phyloP scores from a whole-genome alignment of 2,329 filamentous ascomycete genomes.

The Paecilomyces sp. region DNA sequence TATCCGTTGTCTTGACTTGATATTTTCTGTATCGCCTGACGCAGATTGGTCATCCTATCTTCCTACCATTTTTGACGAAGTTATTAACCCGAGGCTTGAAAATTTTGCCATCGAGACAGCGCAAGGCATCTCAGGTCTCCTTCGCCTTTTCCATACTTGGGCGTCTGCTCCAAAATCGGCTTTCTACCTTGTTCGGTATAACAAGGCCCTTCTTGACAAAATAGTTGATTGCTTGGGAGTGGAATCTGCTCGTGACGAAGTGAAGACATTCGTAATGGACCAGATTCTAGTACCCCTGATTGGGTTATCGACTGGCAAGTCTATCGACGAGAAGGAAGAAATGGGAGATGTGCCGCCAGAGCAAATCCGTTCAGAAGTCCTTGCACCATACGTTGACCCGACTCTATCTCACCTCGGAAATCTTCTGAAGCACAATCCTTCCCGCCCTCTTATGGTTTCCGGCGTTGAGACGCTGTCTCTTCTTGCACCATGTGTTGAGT shows the following conservation, averaged over 20 bases:
- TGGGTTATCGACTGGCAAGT: constrained; percentile 48
- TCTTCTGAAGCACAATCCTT: constrained; percentile 51
- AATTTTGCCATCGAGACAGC: constrained; percentile 79
- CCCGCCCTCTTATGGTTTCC: constrained; percentile 69
- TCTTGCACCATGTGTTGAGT: constrained; percentile 62
- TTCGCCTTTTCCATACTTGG: constrained; percentile 78
- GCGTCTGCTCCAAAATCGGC: constrained; percentile 60
- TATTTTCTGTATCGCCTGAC: constrained; percentile 66
- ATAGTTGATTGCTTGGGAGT: constrained; percentile 66
- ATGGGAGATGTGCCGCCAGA: constrained; percentile 32
- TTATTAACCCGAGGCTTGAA: constrained; percentile 69
- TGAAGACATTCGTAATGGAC: constrained; percentile 72
- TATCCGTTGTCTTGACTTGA: constrained; percentile 72
- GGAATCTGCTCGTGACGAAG: constrained; percentile 73
- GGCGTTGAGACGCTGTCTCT: constrained; percentile 74
- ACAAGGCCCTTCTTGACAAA: constrained; percentile 55
- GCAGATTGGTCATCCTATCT: constrained; percentile 70
- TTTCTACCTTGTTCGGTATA: constrained; percentile 60
- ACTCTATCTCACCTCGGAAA: constrained; percentile 51
- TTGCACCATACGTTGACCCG: constrained; percentile 54
- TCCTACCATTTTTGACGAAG: constrained; percentile 61
- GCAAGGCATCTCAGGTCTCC: constrained; percentile 76
- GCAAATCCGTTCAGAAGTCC: constrained; percentile 27
- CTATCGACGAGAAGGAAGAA: constrained; percentile 45
- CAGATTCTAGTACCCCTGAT: constrained; percentile 66